Percentiles rank a stretch among this genome's conserved stretches.
Conservation (phyloP, 257 asterid genomes). For the Penstemon davidsonii region DNA sequence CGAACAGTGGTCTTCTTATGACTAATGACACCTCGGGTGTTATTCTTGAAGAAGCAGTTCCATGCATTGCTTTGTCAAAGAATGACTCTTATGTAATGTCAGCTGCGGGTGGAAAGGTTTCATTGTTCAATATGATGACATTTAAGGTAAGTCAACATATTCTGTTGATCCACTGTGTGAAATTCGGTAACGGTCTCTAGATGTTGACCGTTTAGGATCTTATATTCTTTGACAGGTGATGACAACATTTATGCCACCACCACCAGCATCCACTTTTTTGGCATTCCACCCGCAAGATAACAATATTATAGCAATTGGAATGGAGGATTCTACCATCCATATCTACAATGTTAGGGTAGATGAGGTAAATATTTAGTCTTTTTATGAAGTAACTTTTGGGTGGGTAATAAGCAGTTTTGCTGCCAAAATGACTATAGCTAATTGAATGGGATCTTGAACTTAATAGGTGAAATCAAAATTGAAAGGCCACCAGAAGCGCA, state of each 20-base stretch:
- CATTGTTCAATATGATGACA: conserved; percentile 54
- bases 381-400: background rate
- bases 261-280: conserved; percentile 73
- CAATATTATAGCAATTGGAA: conserved; percentile 67
- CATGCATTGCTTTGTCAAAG: conserved; percentile 56
- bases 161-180: background rate
- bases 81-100: conserved; percentile 60
- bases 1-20: conserved; percentile 53
- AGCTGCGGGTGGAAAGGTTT: conserved; percentile 56
- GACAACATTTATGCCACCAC: conserved; percentile 80
- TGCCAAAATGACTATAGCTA: background rate
- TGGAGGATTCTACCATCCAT: conserved; percentile 74
- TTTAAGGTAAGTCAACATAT: conserved; percentile 39
- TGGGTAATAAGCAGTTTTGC: too few relatives aligned
- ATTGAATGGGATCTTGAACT: conserved; percentile 5
- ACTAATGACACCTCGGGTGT: conserved; percentile 46
- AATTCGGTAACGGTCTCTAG: background rate
- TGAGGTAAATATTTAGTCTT: conserved; percentile 40
- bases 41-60: conserved; percentile 51
- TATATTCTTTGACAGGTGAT: conserved; percentile 45
- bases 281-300: conserved; percentile 80
- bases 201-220: conserved; percentile 20
- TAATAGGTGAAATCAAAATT: conserved; percentile 61
- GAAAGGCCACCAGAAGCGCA: conserved; percentile 66
- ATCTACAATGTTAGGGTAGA: conserved; percentile 67